Conservation (phyloP, 768 basidiomycete genomes). For the Suillus discolor region DNA sequence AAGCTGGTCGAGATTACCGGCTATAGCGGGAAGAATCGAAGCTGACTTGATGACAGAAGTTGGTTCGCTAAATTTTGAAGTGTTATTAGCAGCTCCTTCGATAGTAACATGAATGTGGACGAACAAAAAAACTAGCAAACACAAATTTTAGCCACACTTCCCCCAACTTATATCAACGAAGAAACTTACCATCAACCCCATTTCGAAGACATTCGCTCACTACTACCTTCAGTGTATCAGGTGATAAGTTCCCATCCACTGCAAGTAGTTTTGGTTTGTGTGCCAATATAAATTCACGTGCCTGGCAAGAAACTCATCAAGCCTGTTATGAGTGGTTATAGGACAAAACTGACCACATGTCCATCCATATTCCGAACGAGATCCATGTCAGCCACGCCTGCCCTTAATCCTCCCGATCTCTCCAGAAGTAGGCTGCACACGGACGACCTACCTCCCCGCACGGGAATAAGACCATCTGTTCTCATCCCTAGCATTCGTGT, state of each 20-base stretch:
- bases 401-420: slow-evolving; percentile 63
- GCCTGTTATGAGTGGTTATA: background rate
- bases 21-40: slow-evolving; percentile 66
- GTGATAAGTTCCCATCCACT: slow-evolving; percentile 75
- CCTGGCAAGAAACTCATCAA: background rate
- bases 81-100: background rate
- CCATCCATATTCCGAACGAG: slow-evolving; percentile 53
- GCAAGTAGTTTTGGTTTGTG: slow-evolving; percentile 62
- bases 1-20: slow-evolving; percentile 36
- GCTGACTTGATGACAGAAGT: slow-evolving; percentile 86
- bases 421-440: slow-evolving; percentile 90
- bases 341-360: slow-evolving; percentile 40
- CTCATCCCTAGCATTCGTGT: slow-evolving; percentile 71
- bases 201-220: slow-evolving; percentile 51
- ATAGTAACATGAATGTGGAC: slow-evolving; percentile 23
- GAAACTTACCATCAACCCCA: slow-evolving; percentile 54
- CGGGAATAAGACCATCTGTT: slow-evolving; percentile 70
- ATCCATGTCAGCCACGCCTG: slow-evolving; percentile 94
- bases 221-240: slow-evolving; percentile 52
- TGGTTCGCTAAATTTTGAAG: slow-evolving; percentile 69
- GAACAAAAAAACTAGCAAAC: slow-evolving; percentile 71
- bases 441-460: slow-evolving; percentile 54
- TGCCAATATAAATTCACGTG: slow-evolving; percentile 14
- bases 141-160: slow-evolving; percentile 7
- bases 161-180: background rate